Base-by-base conservation (phyloP, 192 early-diverging fungal genomes). In the Entomortierella chlamydospora region DNA sequence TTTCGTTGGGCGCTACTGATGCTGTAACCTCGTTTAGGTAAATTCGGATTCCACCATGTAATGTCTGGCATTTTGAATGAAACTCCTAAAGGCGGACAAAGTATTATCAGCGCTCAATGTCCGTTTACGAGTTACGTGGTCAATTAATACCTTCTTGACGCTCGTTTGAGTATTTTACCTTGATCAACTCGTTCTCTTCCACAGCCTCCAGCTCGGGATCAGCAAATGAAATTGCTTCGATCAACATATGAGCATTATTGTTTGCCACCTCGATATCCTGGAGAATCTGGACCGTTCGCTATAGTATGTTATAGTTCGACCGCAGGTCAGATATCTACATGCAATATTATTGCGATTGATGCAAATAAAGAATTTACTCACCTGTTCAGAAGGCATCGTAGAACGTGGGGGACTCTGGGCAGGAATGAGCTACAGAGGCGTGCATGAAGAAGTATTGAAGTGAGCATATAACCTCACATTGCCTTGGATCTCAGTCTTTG, bases 191-290 rank as follows among this genome's bases (percentile, higher is more conserved):
- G 63, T 89, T 87, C 55, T 89, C 85, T 31, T 82, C 80, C 31
- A 89, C 77, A 33, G 87, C 87, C 56, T 89, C 87, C 18, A 62
- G 34, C 13, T 81, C 78, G 8, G 87, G 86, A 61, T 89, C 84
- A 4, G 86, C 87, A 61, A 86, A 84, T 3, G 84, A 84, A 18
- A 89, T 60, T 0, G 86, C 87, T 56, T 89, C 83, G 18, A 69
- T 64, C 43, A 89, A 31, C 49, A 89, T 73, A 50, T 89, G 86
- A 4, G 83, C 81, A 61, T 77, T 85, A 55, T 84, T 89, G 54
- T 82, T 87, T 29, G 84, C 84, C 23, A 89, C 18, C 51, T 84
- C 86, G 26, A 86, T 82, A 63, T 86, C 86, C n/a, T 73, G 77
- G 13, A 80, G 31, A 31, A 86, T 81, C 47, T 83, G 69, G 30